Evolutionary conservation across 768 basidiomycete species (phyloP).

Genomic region (Dentipellis sp.): DNA sequence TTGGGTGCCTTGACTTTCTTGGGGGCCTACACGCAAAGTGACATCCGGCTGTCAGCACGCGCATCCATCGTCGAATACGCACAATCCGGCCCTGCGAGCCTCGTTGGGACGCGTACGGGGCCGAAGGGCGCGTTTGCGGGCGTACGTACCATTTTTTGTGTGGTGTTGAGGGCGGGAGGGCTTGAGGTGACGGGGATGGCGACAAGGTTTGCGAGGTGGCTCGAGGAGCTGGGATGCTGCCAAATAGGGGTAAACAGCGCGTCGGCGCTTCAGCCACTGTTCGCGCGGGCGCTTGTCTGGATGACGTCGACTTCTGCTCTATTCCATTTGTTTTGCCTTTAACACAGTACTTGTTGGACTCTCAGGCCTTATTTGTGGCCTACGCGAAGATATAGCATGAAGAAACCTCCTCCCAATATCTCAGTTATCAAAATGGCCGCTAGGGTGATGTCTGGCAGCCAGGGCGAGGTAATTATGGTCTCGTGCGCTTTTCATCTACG

Average conservation of each 20-base stretch:
- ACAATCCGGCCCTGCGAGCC: not conserved
- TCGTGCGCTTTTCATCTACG: no score
- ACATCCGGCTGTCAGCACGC: constrained; percentile 40
- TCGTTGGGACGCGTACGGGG: not conserved
- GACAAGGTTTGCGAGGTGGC: constrained; percentile 2
- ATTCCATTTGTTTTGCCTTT: no score
- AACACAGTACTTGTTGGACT: no score
- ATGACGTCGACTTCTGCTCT: no score
- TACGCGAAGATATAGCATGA: no score
- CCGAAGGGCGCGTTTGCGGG: not conserved
- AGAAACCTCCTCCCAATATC: no score
- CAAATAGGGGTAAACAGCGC: not conserved
- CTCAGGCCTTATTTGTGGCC: no score
- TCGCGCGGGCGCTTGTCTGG: no score
- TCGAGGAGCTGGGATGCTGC: not conserved
- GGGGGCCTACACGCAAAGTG: constrained; percentile 46
- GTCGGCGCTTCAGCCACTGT: not conserved
- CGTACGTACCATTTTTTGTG: constrained; percentile 30
- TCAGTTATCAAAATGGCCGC: no score
- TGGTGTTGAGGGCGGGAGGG: constrained; percentile 16
- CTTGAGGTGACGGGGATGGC: constrained; percentile 14
- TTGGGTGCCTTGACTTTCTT: constrained; percentile 67
- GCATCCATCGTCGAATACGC: constrained; percentile 36
- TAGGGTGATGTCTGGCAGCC: no score
- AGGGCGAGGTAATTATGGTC: no score